A percentile compares a stretch with the other conserved stretches of the same genome.
phyloP scores from a whole-genome alignment of 305 asterid genomes.

The Plantago lanceolata region DNA sequence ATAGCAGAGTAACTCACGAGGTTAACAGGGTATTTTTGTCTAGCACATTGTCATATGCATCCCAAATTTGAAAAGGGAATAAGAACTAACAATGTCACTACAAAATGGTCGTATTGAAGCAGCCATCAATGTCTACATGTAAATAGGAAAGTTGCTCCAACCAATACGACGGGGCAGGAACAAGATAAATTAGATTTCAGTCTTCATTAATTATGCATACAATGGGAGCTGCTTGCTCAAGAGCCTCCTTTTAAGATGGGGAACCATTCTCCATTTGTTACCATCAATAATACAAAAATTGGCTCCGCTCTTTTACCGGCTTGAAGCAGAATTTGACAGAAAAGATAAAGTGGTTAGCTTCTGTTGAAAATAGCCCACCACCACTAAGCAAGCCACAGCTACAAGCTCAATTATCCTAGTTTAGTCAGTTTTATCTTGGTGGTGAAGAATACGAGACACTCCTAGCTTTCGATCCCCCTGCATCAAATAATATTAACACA shows the following conservation, averaged over 20 bases:
- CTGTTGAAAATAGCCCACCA: not conserved
- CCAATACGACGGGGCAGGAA: not conserved
- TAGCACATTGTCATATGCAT: no score
- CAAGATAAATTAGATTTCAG: no score
- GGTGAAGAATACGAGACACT: not conserved
- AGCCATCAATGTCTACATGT: no score
- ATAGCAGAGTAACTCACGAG: no score
- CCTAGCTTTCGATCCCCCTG: not conserved
- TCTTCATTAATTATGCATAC: not conserved
- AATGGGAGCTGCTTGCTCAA: not conserved
- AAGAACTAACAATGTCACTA: no score
- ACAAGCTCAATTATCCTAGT: not conserved
- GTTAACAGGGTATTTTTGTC: no score
- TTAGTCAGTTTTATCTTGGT: not conserved
- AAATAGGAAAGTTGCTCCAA: not conserved
- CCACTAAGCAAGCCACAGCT: not conserved
- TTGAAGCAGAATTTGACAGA: not conserved
- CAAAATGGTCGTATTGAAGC: no score
- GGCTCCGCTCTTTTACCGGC: not conserved
- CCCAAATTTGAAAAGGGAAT: no score
- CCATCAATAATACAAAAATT: not conserved
- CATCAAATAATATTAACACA: not conserved
- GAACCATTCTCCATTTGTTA: not conserved
- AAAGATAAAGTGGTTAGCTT: not conserved
- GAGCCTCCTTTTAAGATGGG: not conserved